A percentile compares a stretch with the other conserved stretches of the same genome.
Evolutionary conservation across 345 rosid species (phyloP).

Genomic region (Laguncularia racemosa): DNA sequence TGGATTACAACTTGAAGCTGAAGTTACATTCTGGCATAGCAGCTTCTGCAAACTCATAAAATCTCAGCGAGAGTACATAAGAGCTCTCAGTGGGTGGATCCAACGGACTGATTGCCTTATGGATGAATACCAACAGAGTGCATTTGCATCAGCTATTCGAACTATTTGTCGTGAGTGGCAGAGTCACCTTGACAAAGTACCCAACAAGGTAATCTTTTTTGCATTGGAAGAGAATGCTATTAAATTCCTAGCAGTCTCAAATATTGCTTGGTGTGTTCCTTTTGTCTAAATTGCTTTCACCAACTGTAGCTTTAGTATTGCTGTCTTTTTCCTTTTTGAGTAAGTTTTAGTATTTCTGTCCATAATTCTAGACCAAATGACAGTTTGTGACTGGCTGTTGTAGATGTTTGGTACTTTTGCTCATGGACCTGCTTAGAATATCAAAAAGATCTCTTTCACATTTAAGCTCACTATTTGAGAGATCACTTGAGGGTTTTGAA

Average conservation of each 20-base stretch:
- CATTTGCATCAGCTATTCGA: constrained; percentile 35
- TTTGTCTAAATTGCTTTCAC: too few relatives aligned
- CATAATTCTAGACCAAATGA: too few relatives aligned
- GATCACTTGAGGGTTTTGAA: too few relatives aligned
- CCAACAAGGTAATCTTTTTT: constrained; percentile 52
- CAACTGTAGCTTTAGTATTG: too few relatives aligned
- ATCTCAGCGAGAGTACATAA: constrained; percentile 60
- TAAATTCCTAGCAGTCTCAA: background rate
- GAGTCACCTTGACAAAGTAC: constrained; percentile 48
- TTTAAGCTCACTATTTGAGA: too few relatives aligned
- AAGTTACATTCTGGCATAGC: constrained; percentile 61
- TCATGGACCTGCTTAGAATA: too few relatives aligned
- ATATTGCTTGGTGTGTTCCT: too few relatives aligned
- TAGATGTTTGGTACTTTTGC: too few relatives aligned
- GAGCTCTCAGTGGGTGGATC: constrained; percentile 61
- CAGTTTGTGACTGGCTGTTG: too few relatives aligned
- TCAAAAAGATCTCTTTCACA: too few relatives aligned
- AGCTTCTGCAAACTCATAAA: constrained; percentile 67
- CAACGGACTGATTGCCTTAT: constrained; percentile 49
- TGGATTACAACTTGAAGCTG: constrained; percentile 65
- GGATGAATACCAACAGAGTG: constrained; percentile 39
- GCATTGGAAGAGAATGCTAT: background rate
- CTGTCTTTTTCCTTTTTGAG: too few relatives aligned
- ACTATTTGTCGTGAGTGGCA: constrained; percentile 67
- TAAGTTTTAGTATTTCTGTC: too few relatives aligned